Evolutionary conservation across 225 moss, liverwort and hornwort genomes (phyloP).

Genomic region (Neckera pumila): DNA sequence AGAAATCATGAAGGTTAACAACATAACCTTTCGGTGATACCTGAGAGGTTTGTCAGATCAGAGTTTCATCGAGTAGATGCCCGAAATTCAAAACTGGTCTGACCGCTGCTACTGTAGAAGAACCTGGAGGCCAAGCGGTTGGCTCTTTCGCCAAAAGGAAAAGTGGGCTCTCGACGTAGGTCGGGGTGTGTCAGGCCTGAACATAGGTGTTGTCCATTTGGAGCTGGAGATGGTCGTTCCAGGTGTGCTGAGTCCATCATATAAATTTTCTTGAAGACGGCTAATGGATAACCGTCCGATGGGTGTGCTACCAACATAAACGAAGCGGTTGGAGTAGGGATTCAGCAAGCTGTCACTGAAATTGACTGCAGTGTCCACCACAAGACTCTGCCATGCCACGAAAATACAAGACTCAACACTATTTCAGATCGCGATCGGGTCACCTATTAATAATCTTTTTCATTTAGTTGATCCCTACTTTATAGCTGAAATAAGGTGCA

Average conservation of each 20-base stretch:
- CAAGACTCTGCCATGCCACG: slow-evolving; percentile 40
- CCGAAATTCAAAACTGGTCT: slow-evolving; percentile 6
- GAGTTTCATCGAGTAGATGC: neutral
- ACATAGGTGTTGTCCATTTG: neutral
- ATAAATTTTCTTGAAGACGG: neutral
- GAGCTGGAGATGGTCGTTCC: slow-evolving; percentile 1
- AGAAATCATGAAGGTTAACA: neutral
- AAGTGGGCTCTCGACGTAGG: slow-evolving; percentile 30
- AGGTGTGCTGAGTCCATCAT: slow-evolving; percentile 6
- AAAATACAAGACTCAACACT: neutral
- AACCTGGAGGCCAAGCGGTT: slow-evolving; percentile 33
- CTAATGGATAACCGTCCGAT: neutral
- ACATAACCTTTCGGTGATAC: slow-evolving; percentile 2
- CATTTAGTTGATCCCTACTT: neutral
- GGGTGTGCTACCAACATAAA: slow-evolving; percentile 74
- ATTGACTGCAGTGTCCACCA: slow-evolving; percentile 43
- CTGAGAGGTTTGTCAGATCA: slow-evolving; percentile 2
- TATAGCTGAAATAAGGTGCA: neutral
- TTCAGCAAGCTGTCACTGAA: slow-evolving; percentile 72
- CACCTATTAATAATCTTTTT: neutral
- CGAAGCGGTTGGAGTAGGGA: slow-evolving; percentile 77
- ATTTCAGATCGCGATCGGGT: neutral
- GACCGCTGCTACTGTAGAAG: slow-evolving; percentile 4
- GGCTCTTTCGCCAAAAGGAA: slow-evolving; percentile 20
- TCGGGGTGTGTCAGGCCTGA: slow-evolving; percentile 10